Evolutionary conservation across 73 alveolate genomes (phyloP), one percentile per base, ranked within the genome.

Genomic region (Vitrella brassicaformis): DNA sequence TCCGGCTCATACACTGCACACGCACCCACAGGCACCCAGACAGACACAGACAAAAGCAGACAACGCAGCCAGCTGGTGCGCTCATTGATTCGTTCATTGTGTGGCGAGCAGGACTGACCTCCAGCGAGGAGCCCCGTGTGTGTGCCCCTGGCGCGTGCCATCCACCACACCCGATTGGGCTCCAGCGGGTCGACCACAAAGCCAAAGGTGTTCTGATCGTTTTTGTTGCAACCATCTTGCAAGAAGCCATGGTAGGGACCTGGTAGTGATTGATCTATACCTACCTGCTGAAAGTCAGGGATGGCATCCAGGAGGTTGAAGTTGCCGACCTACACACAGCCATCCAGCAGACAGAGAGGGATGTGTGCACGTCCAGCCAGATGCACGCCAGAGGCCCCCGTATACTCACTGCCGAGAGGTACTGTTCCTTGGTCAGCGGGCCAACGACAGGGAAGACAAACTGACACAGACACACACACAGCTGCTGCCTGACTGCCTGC

Each of bases 1-100:
- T 47, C 10, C 29, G 68, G 68, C 25, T 47, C 25, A 47, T n/a
- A 19, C 29, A 8, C 1, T 10, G 31, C n/a, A 28, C 47, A 29
- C 31, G 25, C 31, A 27, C 31, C 8, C 8, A 14, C 28, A 73
- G 72, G 72, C 56, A 73, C 45, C 26, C 25, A 26, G 31, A 47
- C 80, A 47, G 72, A 47, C 71, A 73, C 71, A n/a, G 27, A 22
- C 80, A 73, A 28, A 19, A 31, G 71, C 71, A 32, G 10, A 32
- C 30, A 31, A 73, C 31, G 30, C 39, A 73, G 71, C 71, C 80
- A 9, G 64, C 64, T 9, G 19, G 14, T 25, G 25, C 19, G 66
- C 31, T 30, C 26, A 25, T 25, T 10, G 30, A 25, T 65, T 65
- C 70, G 27, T 65, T 65, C 70, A 65, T 25, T 14, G 14, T 25